Evolutionary conservation across 116 monocot genomes (phyloP).

Genomic region (Trichopus zeylanicus): DNA sequence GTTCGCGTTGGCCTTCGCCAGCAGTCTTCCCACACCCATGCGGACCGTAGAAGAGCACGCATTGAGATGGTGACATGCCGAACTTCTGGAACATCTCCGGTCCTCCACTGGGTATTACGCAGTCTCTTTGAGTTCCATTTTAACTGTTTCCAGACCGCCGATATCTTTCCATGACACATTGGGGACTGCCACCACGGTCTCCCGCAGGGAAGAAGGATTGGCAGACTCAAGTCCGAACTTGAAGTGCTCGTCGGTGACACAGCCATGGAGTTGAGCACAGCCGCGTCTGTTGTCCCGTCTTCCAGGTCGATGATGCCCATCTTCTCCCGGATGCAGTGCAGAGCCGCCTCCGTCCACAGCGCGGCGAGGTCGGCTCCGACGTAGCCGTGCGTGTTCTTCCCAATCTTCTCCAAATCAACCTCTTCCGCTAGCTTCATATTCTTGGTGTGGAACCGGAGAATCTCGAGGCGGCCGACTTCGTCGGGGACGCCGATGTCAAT

Average conservation of each 20-base stretch:
- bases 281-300: constrained; percentile 80
- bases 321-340: constrained; percentile 80
- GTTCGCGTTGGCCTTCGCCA: constrained; percentile 76
- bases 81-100: constrained; percentile 76
- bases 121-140: constrained; percentile 80
- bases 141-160: constrained; percentile 74
- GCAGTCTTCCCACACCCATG: constrained; percentile 70
- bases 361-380: constrained; percentile 84
- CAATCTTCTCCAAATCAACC: constrained; percentile 71
- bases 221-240: constrained; percentile 77
- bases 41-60: constrained; percentile 72
- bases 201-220: constrained; percentile 84
- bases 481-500: constrained; percentile 76
- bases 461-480: constrained; percentile 66
- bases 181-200: constrained; percentile 85
- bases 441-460: constrained; percentile 77
- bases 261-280: constrained; percentile 81
- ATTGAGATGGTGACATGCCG: constrained; percentile 72
- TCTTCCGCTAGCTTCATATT: constrained; percentile 67
- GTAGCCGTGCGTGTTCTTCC: constrained; percentile 75
- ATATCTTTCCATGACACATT: constrained; percentile 79
- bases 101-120: constrained; percentile 77
- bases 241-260: constrained; percentile 76
- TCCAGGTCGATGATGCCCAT: constrained; percentile 85
- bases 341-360: constrained; percentile 77